Evolutionary conservation across 1,139 yeast genomes (phyloP), one percentile per base, ranked within the genome.

Genomic region (Nakaseomyces kungkrabaensis): DNA sequence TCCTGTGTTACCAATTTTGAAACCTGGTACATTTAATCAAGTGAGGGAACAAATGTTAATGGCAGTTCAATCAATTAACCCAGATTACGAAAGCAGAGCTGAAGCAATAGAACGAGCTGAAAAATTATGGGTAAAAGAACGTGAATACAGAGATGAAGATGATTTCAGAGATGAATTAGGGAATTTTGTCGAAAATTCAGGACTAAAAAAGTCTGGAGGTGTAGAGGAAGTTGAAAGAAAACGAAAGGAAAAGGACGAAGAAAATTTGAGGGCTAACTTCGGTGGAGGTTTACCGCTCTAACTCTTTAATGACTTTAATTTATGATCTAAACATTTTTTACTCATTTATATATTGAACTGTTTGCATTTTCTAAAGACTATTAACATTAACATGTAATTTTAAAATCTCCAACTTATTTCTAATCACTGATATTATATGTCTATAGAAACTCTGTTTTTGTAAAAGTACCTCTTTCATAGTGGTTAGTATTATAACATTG

Each of bases 31-130:
- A 43, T 64, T 81, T n/a, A 78, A 75, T 50, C 78, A 78, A 55
- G 76, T 87, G 33, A 81, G 89, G 59, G 92, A 85, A 60, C 94
- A 94, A 3, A 79, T 94, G 29, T 68, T 92, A 58, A 73, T 76
- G 24, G 96, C 90, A 59, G 96, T 92, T 1, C 79, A 76, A 26
- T 83, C 89, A 0, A 68, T 92, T 49, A 77, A 73, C 48, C 97
- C 97, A 1, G 81, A 92, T 61, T 97, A 89, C 62, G 90, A 86
- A 47, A 73, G 80, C 46, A 74, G 98, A 47, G 72, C 88, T 0
- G 95, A 85, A 58, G 98, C 98, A 0, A 86, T 92, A 42, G 85
- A 81, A 58, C 81, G 80, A 51, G 96, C 97, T 0, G 97, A 90
- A 61, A 81, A 81, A 59, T 65, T 88, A 40, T 76, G 97, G 61